Evolutionary conservation across 495 filamentous ascomycete genomes (phyloP).

Genomic region (Lindgomyces ingoldianus): DNA sequence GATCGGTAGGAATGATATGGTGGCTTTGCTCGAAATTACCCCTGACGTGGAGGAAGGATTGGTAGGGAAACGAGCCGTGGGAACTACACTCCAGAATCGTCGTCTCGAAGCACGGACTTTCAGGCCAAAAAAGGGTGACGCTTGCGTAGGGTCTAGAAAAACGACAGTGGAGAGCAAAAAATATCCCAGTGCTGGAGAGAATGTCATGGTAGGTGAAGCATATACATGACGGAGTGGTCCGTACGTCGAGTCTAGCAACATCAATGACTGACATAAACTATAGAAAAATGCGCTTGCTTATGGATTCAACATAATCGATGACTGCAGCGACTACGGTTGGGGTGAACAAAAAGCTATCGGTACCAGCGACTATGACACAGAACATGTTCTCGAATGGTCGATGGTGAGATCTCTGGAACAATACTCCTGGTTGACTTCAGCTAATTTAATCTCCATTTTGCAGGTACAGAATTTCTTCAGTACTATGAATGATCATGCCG

Average conservation of each 20-base stretch:
- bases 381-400: constrained; percentile 21
- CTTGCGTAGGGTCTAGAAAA: not conserved
- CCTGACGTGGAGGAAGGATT: not conserved
- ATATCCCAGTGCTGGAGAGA: constrained; percentile 7
- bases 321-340: constrained; percentile 14
- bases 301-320: constrained; percentile 16
- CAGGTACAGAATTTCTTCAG: constrained; percentile 7
- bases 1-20: constrained; percentile 17
- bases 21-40: not conserved
- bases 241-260: constrained; percentile 1
- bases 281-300: constrained; percentile 1
- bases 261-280: constrained; percentile 6
- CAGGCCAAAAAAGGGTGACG: not conserved
- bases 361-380: constrained; percentile 5
- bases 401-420: not conserved
- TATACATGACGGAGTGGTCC: constrained; percentile 1
- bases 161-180: not conserved
- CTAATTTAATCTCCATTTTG: not conserved
- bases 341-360: constrained; percentile 8
- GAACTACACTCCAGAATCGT: constrained; percentile 2
- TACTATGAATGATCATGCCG: constrained; percentile 6
- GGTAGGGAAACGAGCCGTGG: constrained; percentile 5
- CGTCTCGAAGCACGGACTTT: constrained; percentile 5
- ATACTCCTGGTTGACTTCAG: not conserved
- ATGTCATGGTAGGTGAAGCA: constrained; percentile 12